Conservation (phyloP, 148 eudicot genomes). For the Chenopodium formosanum region DNA sequence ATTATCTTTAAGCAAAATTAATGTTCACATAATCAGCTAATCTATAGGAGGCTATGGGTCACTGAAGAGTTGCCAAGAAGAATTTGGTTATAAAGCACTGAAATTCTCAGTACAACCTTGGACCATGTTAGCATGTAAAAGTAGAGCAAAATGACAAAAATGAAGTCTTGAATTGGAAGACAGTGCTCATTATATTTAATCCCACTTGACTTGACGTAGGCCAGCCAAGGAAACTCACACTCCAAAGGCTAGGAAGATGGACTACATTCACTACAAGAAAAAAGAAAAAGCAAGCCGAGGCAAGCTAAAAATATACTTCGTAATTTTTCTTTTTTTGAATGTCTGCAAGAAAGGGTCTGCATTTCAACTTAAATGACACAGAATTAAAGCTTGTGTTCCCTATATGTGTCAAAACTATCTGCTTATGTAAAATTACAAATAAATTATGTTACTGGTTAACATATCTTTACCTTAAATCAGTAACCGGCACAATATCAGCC, state of each 20-base stretch:
- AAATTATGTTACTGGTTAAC: background rate
- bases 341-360: background rate
- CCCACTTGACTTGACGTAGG: background rate
- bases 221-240: background rate
- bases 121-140: background rate
- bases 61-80: background rate
- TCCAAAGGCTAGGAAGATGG: background rate
- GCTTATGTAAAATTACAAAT: background rate
- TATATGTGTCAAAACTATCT: background rate
- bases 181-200: background rate
- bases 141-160: background rate
- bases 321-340: no score
- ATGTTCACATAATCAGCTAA: background rate
- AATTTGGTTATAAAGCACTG: background rate
- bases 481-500: background rate
- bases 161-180: background rate
- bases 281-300: no score
- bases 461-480: background rate
- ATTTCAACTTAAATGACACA: background rate
- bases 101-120: background rate
- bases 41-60: background rate
- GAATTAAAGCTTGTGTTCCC: background rate
- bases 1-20: background rate
- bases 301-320: no score
- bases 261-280: background rate